Evolutionary conservation across 805 yeast genomes (phyloP), one percentile per base, ranked within the genome.

Genomic region (Saccharomycopsis selenospora): DNA sequence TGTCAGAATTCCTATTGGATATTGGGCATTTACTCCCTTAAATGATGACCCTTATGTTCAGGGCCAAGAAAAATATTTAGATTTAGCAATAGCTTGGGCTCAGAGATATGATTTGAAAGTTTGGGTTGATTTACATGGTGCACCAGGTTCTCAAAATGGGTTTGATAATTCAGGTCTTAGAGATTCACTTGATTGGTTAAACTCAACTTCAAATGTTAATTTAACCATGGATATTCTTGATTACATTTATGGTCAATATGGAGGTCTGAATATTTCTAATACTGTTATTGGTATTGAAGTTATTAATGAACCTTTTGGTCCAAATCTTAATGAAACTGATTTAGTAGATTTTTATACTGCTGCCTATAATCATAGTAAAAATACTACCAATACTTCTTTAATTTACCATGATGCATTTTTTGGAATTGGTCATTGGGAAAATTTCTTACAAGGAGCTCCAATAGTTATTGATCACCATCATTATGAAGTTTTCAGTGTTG

Each of bases 121-220:
- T 22, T 88, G 96, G 96, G 74, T 90, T 40, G 97, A 91, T 64
- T 66, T 90, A 59, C 98, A 90, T 63, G 97, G 97, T 54, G 95
- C 85, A n/a, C 95, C 96, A 28, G 97, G 96, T 20, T 85, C 95
- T 20, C 98, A 90, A 65, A 90, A 90, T 63, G 97, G 97, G 11
- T 91, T 88, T 60, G 98, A 90, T 66, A 90, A 90, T 70, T 86
- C 95, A 6, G 98, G 98, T 24, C 68, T 77, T 54, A 76, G 95
- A 59, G 96, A 83, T 61, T 36, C 58, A 1, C 60, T 71, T 43
- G 64, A 64, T 2, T 88, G 85, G 78, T 83, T 74, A 59, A 61
- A 72, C 41, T 72, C 69, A 28, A 70, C 73, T 49, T 61, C 57
- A 17, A 80, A 82, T 59, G 66, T 74, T 41, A 64, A 71, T 27